Evolutionary conservation across 192 early-diverging fungal species (phyloP).

Genomic region (Pilobolus umbonatus): DNA sequence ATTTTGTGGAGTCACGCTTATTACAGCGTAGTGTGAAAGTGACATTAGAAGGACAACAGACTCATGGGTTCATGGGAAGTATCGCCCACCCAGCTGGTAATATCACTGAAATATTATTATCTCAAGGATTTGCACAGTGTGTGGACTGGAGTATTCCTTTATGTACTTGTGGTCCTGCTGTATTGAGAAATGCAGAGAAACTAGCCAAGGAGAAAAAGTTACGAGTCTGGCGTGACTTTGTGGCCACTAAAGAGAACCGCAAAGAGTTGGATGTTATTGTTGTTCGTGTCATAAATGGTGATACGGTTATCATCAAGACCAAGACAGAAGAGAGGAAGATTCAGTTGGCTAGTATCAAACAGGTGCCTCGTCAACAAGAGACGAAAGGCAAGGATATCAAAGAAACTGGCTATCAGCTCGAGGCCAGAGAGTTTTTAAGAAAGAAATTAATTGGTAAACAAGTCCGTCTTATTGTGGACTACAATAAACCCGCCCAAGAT

Average conservation of each 20-base stretch:
- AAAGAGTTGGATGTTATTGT: conserved; percentile 53
- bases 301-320: conserved; percentile 44
- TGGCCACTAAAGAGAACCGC: conserved; percentile 40
- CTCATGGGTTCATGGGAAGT: conserved; percentile 68
- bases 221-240: conserved; percentile 79
- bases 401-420: conserved; percentile 76
- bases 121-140: conserved; percentile 77
- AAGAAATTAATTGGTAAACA: conserved; percentile 83
- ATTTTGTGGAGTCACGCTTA: conserved; percentile 85
- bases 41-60: conserved; percentile 68
- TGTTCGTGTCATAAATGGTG: conserved; percentile 49
- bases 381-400: conserved; percentile 63
- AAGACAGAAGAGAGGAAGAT: conserved; percentile 37
- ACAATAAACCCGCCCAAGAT: conserved; percentile 84
- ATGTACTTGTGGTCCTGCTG: conserved; percentile 70
- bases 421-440: conserved; percentile 87
- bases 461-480: conserved; percentile 72
- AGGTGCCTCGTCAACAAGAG: conserved; percentile 30
- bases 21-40: conserved; percentile 89
- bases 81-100: conserved; percentile 84
- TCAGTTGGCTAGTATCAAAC: conserved; percentile 39
- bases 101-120: conserved; percentile 84
- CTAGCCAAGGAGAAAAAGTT: conserved; percentile 73
- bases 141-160: conserved; percentile 81
- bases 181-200: conserved; percentile 75